phyloP scores from a whole-genome alignment of 139 green algal genomes.

The Diplosphaera chodatii region DNA sequence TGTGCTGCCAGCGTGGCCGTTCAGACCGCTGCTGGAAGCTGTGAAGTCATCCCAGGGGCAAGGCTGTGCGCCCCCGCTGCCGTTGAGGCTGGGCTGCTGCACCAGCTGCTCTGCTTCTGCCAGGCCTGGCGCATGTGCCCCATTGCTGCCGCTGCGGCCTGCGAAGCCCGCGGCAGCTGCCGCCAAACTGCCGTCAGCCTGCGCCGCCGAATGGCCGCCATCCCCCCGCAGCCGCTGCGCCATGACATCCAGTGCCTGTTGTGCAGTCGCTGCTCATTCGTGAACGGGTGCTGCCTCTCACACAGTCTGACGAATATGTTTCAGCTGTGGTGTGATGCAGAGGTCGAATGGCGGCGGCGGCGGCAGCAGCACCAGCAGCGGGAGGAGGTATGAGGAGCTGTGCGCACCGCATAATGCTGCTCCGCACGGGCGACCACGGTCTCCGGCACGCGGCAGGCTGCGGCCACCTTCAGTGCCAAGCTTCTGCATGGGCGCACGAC shows the following conservation, averaged over 20 bases:
- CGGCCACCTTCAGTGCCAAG: conserved; percentile 53
- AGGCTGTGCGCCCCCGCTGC: no score
- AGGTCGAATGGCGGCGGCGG: no score
- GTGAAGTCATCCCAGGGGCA: not conserved
- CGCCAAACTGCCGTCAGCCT: not conserved
- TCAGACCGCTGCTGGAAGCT: not conserved
- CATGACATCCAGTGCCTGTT: not conserved
- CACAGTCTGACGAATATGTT: no score
- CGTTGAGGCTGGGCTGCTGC: not conserved
- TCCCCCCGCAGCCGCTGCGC: not conserved
- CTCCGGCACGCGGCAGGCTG: conserved; percentile 23
- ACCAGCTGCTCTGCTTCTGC: no score
- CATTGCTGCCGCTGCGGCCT: not conserved
- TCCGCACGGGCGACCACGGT: conserved; percentile 22
- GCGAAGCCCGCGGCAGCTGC: not conserved
- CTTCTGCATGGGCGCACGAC: conserved; percentile 1
- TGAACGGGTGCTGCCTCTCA: no score
- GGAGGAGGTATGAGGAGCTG: no score
- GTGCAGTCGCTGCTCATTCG: no score
- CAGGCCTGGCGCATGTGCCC: no score
- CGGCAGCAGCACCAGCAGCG: no score
- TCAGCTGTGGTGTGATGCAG: no score
- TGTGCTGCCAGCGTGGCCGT: not conserved
- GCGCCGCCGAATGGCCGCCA: not conserved
- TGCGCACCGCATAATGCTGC: conserved; percentile 18